Conservation (phyloP, 495 filamentous ascomycete species). For the Neurospora terricola region DNA sequence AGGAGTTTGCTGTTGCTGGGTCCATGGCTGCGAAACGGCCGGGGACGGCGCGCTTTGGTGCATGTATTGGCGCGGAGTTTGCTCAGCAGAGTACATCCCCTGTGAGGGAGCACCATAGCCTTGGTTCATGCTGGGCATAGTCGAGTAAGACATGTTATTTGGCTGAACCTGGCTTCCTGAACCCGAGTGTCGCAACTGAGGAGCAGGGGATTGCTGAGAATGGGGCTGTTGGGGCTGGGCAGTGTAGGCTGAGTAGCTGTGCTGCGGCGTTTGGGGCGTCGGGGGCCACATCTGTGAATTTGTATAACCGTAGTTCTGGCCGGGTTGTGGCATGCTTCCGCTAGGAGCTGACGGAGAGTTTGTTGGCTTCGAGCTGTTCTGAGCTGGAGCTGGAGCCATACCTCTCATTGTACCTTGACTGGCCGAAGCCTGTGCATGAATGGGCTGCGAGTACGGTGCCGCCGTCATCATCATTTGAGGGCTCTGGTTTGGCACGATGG, state of each 20-base stretch:
- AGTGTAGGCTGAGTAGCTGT: conserved; percentile 35
- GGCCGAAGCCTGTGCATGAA: conserved; percentile 41
- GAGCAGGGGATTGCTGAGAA: conserved; percentile 47
- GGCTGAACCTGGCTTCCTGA: conserved; percentile 49
- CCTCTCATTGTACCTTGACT: conserved; percentile 42
- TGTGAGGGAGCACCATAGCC: conserved; percentile 39
- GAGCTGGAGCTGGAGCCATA: conserved; percentile 38
- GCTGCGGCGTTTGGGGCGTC: conserved; percentile 36
- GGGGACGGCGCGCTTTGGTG: conserved; percentile 33
- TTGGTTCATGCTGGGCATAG: conserved; percentile 50
- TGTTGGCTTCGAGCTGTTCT: conserved; percentile 35
- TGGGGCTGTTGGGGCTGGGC: conserved; percentile 46
- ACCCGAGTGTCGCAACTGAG: conserved; percentile 53
- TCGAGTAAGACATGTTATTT: conserved; percentile 44
- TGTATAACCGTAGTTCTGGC: conserved; percentile 41
- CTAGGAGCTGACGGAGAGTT: conserved; percentile 23
- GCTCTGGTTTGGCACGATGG: conserved; percentile 38
- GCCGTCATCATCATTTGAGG: conserved; percentile 49
- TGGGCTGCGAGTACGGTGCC: conserved; percentile 40
- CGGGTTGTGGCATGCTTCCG: conserved; percentile 26
- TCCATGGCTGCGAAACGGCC: conserved; percentile 35
- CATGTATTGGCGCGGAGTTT: conserved; percentile 53
- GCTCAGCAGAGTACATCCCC: conserved; percentile 48
- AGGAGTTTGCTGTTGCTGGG: conserved; percentile 28
- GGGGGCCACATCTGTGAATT: conserved; percentile 42